These are phyloP conservation scores for Aspergillus coremiiformis DNA, from an alignment of 495 filamentous ascomycete genomes.

Conservation along the genomic window DNA sequence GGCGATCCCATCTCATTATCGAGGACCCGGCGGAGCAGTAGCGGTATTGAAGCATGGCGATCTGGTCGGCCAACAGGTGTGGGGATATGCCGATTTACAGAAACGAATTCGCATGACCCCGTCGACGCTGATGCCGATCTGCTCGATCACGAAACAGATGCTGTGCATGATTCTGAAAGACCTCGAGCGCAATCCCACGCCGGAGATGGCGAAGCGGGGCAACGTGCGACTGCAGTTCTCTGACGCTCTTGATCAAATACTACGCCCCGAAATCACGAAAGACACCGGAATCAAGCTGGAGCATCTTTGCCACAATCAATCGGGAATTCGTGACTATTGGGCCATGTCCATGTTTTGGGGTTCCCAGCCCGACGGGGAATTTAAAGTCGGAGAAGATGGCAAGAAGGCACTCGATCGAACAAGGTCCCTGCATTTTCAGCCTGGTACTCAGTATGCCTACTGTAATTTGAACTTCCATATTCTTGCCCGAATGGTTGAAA, in stretches of 20 bases:
- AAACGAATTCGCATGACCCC: conserved; percentile 18
- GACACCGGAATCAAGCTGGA: conserved; percentile 9
- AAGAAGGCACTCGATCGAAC: conserved; percentile 18
- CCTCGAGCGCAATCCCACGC: conserved; percentile 11
- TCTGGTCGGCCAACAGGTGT: conserved; percentile 20
- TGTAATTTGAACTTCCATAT: conserved; percentile 28
- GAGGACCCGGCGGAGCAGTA: conserved; percentile 24
- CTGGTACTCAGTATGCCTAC: conserved; percentile 28
- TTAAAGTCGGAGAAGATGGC: conserved; percentile 4
- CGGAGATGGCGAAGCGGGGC: conserved; percentile 13
- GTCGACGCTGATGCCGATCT: conserved; percentile 24
- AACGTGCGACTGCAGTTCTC: conserved; percentile 16
- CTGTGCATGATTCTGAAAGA: conserved; percentile 25
- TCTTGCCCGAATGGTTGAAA: conserved; percentile 24
- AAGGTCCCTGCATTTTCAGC: conserved; percentile 25
- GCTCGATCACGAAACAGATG: conserved; percentile 33
- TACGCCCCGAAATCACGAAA: conserved; percentile 14
- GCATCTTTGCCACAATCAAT: conserved; percentile 26
- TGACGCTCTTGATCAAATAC: conserved; percentile 13
- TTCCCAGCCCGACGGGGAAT: conserved; percentile 23
- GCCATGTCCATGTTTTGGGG: conserved; percentile 30
- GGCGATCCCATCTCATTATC: background rate
- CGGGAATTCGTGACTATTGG: conserved; percentile 32
- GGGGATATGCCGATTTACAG: conserved; percentile 29
- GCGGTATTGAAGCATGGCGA: conserved; percentile 26